Base-by-base conservation (phyloP, 768 basidiomycete species). In the Macrolepiota albuminosa region DNA sequence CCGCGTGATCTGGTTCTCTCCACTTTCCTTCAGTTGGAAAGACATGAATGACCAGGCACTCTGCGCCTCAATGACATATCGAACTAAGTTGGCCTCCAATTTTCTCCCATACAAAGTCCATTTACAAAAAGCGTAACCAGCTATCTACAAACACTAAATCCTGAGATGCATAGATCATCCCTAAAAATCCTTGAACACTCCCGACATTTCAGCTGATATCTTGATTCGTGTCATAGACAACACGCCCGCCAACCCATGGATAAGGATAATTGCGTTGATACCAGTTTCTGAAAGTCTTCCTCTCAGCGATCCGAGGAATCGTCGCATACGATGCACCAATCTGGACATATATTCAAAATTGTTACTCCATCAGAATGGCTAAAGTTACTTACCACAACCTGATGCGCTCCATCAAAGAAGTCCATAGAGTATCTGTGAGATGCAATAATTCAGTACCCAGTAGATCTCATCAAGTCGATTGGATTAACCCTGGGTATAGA, bases 181-280 rank as follows among this genome's bases (percentile, higher is more conserved):
- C 26, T 26, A 6, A 1, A 47, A 13, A 8, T 29, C 16, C 14
- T 31, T 16, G 13, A 26, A 13, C 14, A 40, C 13, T 48, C 18
- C 43, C 6, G 14, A 47, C 31, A 7, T n/a, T 37, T 40, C 10
- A 33, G 1, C 10, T 36, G 2, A 4, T 1, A 5, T 26, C 49
- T 29, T 58, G 34, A 68, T 67, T 78, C 24, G 74, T 60, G 66
- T 82, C 80, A 62, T 81, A 84, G n/a, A 68, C 82, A 53, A 84
- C 69, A 14, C 83, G 76, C 5, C 82, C 97, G 21, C 93, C 91
- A 54, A 87, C 79, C 87, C 94, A 98, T 2, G 94, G 76, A 70
- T 91, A 98, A 1, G 89, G 86, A 63, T 99, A 98, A 68, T 89
- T 93, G 64, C 84, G 80, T 73, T 95, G 93, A 72, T 93, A 95